These are phyloP conservation scores for Colletotrichum abscissum DNA, from an alignment of 2,329 filamentous ascomycete species.

Conservation along the genomic window DNA sequence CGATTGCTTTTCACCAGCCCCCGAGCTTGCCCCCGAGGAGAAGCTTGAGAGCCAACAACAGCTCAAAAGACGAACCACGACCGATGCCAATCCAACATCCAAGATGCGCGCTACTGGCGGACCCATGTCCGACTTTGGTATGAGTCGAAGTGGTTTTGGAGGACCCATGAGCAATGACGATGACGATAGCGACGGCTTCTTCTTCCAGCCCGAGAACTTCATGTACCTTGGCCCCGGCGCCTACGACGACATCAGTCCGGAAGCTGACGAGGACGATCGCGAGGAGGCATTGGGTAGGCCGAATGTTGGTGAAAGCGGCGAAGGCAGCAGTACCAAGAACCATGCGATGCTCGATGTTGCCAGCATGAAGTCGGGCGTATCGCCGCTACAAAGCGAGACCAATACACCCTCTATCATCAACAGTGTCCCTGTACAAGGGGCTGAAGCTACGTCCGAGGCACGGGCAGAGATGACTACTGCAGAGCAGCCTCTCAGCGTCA, in stretches of 20 bases:
- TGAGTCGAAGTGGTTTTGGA: slow-evolving; percentile 29
- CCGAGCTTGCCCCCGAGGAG: slow-evolving; percentile 62
- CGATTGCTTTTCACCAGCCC: slow-evolving; percentile 46
- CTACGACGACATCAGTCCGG: slow-evolving; percentile 58
- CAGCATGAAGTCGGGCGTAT: slow-evolving; percentile 35
- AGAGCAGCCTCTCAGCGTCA: background rate
- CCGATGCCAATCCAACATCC: background rate
- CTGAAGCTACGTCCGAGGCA: background rate
- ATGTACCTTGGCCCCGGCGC: slow-evolving; percentile 63
- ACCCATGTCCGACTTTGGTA: slow-evolving; percentile 37
- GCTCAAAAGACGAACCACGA: slow-evolving; percentile 49
- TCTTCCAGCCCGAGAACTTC: slow-evolving; percentile 64
- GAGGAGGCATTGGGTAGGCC: slow-evolving; percentile 2
- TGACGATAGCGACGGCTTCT: slow-evolving; percentile 48
- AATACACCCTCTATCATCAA: slow-evolving; percentile 39
- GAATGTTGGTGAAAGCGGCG: background rate
- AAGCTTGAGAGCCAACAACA: slow-evolving; percentile 64
- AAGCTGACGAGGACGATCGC: slow-evolving; percentile 52
- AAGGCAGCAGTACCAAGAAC: background rate
- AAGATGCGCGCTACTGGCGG: slow-evolving; percentile 38
- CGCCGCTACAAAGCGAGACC: slow-evolving; percentile 41
- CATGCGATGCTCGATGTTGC: slow-evolving; percentile 14
- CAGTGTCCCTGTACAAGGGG: slow-evolving; percentile 38
- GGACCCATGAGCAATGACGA: slow-evolving; percentile 41
- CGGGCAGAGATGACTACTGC: background rate